Base-by-base conservation (phyloP, 139 green algal species). In the Raphidocelis subcapitata region DNA sequence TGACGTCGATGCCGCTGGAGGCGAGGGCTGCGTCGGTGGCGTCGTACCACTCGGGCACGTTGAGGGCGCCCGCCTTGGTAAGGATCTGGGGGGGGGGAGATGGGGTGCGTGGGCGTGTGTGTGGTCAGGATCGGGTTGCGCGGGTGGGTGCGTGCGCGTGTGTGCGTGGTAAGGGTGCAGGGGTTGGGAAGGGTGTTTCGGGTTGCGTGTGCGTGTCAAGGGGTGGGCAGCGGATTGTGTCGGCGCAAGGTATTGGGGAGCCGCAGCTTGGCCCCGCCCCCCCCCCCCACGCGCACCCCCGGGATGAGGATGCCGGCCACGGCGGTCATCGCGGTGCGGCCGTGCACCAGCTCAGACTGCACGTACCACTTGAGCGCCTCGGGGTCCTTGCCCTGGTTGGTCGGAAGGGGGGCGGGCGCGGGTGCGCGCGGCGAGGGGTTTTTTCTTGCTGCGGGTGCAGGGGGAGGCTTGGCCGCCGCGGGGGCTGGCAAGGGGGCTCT, bases 251-350 rank as follows among this genome's bases (percentile, higher is more conserved):
- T n/a, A n/a, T n/a, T n/a, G n/a, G n/a, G n/a, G 55, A 31, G 14
- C n/a, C 26, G 10, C 26, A 29, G 26, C 55, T 62, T 29, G 55
- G 20, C 59, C 3, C 26, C 32, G 59, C 36, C 31, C n/a, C 62
- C 31, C 37, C 23, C 33, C 51, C 61, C 32, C 59, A 44, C n/a
- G 71, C 81, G 83, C 31, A 84, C 84, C 59, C 52, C 79, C 33
- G 92, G 88, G 78, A 97, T 84, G 16, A 97, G 37, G 73, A 97
- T 96, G 62, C 94, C 94, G 47, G 92, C 92, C 23, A 94, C 92
- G 56, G 73, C 94, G 24, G 85, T 70, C 94, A 98, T 97, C 55
- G 94, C 94, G 66, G 84, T 94, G 72, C 94, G 88, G 69, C 79
- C 71, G 84, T 98, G 91, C 36, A 96, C 71, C 62, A 98, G 82